Evolutionary conservation across 306 rosid species (phyloP).

Genomic region (Quercus dentata): DNA sequence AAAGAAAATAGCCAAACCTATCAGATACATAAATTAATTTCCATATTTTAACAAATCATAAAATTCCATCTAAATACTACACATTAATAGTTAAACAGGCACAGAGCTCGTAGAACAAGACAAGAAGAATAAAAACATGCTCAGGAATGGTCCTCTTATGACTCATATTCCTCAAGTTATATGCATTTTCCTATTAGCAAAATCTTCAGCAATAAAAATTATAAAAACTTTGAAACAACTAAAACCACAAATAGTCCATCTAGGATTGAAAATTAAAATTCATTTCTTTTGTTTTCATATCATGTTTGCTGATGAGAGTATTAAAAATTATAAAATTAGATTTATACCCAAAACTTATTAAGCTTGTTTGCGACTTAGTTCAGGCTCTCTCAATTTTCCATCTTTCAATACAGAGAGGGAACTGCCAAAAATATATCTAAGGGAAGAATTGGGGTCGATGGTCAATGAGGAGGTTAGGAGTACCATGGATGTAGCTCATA

Average conservation of each 20-base stretch:
- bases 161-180: not conserved
- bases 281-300: not conserved
- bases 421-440: conserved; percentile 1
- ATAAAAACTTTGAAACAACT: not conserved
- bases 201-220: not conserved
- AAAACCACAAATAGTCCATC: not conserved
- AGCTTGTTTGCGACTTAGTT: not conserved
- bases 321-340: too few relatives aligned
- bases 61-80: not conserved
- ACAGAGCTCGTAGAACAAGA: not conserved
- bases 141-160: not conserved
- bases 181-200: not conserved
- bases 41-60: not conserved
- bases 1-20: not conserved
- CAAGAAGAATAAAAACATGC: not conserved
- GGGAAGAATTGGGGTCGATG: too few relatives aligned
- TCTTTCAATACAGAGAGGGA: not conserved
- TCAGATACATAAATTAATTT: not conserved
- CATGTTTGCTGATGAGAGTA: too few relatives aligned
- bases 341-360: too few relatives aligned
- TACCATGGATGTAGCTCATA: too few relatives aligned
- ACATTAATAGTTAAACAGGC: not conserved
- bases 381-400: not conserved
- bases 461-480: too few relatives aligned
- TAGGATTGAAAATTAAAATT: not conserved